These are phyloP conservation scores for Podochytrium sp. DNA, from an alignment of 192 early-diverging fungal genomes.

Conservation along the genomic window DNA sequence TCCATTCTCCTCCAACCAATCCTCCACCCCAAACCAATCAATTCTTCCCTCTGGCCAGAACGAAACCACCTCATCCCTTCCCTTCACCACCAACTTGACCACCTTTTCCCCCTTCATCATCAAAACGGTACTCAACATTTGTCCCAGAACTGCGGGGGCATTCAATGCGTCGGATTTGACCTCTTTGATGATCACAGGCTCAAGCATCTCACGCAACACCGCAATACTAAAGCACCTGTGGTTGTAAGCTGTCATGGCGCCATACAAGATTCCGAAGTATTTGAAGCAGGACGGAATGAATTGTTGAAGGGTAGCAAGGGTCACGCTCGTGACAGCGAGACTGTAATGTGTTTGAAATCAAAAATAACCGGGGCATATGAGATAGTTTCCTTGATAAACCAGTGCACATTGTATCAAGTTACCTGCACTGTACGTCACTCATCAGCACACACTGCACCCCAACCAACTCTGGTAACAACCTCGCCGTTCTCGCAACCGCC, in stretches of 20 bases:
- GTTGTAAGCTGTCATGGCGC: background rate
- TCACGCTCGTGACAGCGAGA: background rate
- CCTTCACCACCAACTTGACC: background rate
- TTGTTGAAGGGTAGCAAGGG: background rate
- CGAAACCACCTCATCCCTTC: background rate
- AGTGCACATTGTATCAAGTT: too few species aligned
- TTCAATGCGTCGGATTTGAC: background rate
- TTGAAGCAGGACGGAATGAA: background rate
- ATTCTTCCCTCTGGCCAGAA: constrained; percentile 2
- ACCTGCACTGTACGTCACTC: too few species aligned
- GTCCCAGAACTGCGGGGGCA: constrained; percentile 2
- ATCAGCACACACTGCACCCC: background rate
- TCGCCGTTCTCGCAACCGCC: constrained; percentile 14
- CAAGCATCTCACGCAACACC: background rate
- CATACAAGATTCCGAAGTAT: constrained; percentile 25
- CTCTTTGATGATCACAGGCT: background rate
- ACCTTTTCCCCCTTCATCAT: background rate
- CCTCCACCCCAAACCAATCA: background rate
- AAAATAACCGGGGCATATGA: background rate
- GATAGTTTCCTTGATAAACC: too few species aligned
- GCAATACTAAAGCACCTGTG: background rate
- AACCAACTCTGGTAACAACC: background rate
- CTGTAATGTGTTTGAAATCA: background rate
- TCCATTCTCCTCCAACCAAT: constrained; percentile 21
- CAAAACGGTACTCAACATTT: background rate